These are phyloP conservation scores for Eucalyptus polybractea DNA, from an alignment of 345 rosid species.

Conservation along the genomic window DNA sequence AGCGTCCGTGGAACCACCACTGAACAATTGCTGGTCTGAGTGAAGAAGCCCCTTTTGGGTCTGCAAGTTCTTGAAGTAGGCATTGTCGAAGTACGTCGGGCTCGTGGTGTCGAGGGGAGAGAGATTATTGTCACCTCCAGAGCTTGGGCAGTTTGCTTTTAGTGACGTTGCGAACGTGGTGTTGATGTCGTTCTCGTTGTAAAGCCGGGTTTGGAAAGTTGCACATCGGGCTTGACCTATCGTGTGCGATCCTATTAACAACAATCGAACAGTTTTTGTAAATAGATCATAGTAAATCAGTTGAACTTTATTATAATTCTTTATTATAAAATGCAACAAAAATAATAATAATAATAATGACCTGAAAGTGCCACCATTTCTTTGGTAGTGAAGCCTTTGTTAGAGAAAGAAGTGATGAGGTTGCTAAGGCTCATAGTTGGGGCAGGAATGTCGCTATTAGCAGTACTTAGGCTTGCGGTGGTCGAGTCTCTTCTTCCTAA, in stretches of 20 bases:
- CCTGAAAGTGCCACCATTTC: constrained; percentile 64
- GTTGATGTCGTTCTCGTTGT: constrained; percentile 37
- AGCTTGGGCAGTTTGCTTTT: constrained; percentile 17
- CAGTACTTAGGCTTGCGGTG: constrained; percentile 21
- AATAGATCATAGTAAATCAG: not conserved
- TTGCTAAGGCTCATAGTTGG: constrained; percentile 17
- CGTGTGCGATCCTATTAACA: constrained; percentile 23
- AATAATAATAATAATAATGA: not conserved
- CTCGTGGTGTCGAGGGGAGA: constrained; percentile 28
- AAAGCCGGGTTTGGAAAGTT: constrained; percentile 18
- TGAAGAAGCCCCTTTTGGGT: constrained; percentile 40
- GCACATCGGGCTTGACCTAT: constrained; percentile 53
- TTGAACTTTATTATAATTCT: not conserved
- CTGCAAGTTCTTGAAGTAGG: constrained; percentile 40
- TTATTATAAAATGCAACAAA: not conserved
- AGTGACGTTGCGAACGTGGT: constrained; percentile 18
- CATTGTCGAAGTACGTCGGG: constrained; percentile 41
- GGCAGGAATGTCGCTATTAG: constrained; percentile 18
- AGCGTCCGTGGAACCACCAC: constrained; percentile 30
- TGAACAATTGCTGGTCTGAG: constrained; percentile 57
- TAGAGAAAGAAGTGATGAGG: constrained; percentile 28
- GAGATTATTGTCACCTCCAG: constrained; percentile 22
- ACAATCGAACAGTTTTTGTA: not conserved
- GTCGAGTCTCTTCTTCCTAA: constrained; percentile 58
- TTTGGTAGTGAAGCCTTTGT: constrained; percentile 36